phyloP scores from a whole-genome alignment of 2,329 filamentous ascomycete genomes.

The Aspergillus sp. region DNA sequence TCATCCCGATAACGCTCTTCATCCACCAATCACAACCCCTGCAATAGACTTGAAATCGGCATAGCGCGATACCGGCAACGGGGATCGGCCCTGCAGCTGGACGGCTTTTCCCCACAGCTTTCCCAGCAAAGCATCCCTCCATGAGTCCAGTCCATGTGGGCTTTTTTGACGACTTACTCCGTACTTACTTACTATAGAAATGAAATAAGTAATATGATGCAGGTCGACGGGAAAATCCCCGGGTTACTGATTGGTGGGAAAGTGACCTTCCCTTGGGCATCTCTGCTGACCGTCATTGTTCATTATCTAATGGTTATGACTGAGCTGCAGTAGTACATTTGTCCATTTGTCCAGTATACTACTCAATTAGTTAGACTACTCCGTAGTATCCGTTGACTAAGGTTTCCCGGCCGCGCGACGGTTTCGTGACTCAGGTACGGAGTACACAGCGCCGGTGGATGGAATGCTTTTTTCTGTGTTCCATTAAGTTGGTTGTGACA shows the following conservation, averaged over 20 bases:
- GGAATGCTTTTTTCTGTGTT: too few species aligned
- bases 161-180: neutral
- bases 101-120: slow-evolving; percentile 24
- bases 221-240: neutral
- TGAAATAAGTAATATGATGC: neutral
- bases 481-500: too few species aligned
- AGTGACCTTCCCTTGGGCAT: slow-evolving; percentile 10
- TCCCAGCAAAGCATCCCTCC: neutral
- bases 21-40: slow-evolving; percentile 25
- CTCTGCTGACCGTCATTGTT: slow-evolving; percentile 9
- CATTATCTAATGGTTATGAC: slow-evolving; percentile 4
- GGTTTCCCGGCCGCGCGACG: neutral
- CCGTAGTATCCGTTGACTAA: neutral
- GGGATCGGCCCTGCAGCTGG: slow-evolving; percentile 31
- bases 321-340: too few species aligned
- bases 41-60: slow-evolving; percentile 16
- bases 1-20: slow-evolving; percentile 23
- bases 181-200: too few species aligned
- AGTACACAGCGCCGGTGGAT: too few species aligned
- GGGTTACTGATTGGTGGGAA: slow-evolving; percentile 5
- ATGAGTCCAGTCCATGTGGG: neutral
- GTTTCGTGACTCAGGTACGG: neutral
- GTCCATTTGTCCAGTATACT: too few species aligned
- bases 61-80: slow-evolving; percentile 28
- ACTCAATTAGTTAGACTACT: neutral